Conservation (phyloP, 2,329 filamentous ascomycete species). For the Venturia asperata region DNA sequence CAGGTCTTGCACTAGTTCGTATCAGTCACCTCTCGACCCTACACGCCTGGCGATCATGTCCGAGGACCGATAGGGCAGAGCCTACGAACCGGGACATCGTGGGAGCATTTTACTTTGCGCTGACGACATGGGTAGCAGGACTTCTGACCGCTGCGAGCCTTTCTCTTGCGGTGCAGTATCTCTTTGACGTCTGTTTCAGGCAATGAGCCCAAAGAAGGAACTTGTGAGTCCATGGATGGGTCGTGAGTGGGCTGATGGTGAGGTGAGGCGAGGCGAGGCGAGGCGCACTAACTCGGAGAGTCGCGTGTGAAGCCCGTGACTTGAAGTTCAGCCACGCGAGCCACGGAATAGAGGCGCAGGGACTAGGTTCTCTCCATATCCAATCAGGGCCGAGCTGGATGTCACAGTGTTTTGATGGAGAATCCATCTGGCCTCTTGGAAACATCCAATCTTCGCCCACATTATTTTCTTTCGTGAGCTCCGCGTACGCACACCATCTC, state of each 20-base stretch:
- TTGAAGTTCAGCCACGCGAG: not conserved
- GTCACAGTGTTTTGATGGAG: too few species aligned
- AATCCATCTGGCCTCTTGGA: too few species aligned
- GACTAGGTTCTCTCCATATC: too few species aligned
- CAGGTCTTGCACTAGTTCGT: slow-evolving; percentile 39
- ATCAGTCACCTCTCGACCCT: not conserved
- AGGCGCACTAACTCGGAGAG: not conserved
- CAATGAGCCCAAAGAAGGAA: not conserved
- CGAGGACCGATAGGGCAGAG: not conserved
- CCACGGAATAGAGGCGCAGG: too few species aligned
- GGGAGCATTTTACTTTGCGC: slow-evolving; percentile 43
- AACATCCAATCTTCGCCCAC: too few species aligned
- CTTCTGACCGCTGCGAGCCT: slow-evolving; percentile 33
- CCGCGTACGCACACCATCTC: too few species aligned
- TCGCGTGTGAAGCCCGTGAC: not conserved
- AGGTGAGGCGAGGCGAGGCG: not conserved
- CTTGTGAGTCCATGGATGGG: not conserved
- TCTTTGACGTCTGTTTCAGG: slow-evolving; percentile 18
- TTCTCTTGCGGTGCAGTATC: slow-evolving; percentile 15
- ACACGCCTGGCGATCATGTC: not conserved
- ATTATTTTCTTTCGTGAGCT: too few species aligned
- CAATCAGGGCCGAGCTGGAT: too few species aligned
- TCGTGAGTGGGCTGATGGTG: not conserved
- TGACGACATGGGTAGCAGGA: slow-evolving; percentile 43
- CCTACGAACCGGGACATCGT: slow-evolving; percentile 30